phyloP scores from a whole-genome alignment of 495 filamentous ascomycete species.

The Penicillium canariense region DNA sequence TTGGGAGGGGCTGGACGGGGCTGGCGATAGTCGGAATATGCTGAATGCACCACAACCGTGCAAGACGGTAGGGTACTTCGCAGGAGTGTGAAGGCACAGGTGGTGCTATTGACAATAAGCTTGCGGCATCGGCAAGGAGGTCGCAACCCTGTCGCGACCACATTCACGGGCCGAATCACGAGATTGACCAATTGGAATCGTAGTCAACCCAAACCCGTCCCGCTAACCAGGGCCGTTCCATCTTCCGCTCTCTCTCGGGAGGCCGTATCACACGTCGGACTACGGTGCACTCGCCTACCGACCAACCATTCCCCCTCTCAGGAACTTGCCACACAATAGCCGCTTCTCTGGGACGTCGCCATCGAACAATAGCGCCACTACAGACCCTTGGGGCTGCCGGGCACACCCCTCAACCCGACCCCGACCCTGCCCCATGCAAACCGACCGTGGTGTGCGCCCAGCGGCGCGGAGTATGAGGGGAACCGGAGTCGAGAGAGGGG shows the following conservation, averaged over 20 bases:
- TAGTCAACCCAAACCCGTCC: too few relatives aligned
- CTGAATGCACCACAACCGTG: too few relatives aligned
- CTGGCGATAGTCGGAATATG: too few relatives aligned
- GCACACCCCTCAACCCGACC: too few relatives aligned
- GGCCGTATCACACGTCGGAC: too few relatives aligned
- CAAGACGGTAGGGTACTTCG: too few relatives aligned
- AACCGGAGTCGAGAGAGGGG: not conserved
- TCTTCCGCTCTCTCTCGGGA: too few relatives aligned
- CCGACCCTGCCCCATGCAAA: not conserved
- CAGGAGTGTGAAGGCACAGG: too few relatives aligned
- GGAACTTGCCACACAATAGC: not conserved
- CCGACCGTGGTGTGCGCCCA: not conserved
- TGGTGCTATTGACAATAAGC: not conserved
- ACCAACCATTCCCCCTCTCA: not conserved
- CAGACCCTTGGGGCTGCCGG: not conserved
- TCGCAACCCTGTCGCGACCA: not conserved
- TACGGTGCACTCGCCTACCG: too few relatives aligned
- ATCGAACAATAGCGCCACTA: not conserved
- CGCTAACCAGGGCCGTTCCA: too few relatives aligned
- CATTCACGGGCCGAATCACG: not conserved
- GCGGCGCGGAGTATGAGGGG: not conserved
- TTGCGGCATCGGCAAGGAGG: not conserved
- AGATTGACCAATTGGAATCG: not conserved
- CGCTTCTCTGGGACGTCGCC: not conserved
- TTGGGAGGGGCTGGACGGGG: too few relatives aligned